These are phyloP conservation scores for Thymus quinquecostatus DNA, from an alignment of 257 asterid genomes.

Conservation along the genomic window DNA sequence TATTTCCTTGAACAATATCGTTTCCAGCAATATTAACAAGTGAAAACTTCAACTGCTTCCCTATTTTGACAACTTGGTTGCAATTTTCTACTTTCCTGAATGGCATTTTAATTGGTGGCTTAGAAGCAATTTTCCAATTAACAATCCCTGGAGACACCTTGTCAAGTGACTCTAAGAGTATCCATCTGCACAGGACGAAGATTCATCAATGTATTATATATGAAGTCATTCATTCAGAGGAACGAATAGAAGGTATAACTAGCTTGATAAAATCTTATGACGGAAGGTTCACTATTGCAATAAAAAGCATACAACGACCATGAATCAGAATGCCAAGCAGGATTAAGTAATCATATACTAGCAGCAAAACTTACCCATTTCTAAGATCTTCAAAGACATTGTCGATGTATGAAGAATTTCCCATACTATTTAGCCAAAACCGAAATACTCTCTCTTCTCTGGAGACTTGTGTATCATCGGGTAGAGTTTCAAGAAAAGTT, in stretches of 20 bases:
- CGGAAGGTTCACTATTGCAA: not conserved
- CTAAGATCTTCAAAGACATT: slow-evolving; percentile 97
- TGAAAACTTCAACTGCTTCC: slow-evolving; percentile 89
- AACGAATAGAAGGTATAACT: slow-evolving; percentile 20
- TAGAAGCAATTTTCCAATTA: slow-evolving; percentile 87
- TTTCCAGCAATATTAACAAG: slow-evolving; percentile 93
- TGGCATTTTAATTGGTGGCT: slow-evolving; percentile 97
- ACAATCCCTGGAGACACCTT: slow-evolving; percentile 92
- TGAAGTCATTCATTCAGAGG: slow-evolving; percentile 14
- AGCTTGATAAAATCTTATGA: not conserved
- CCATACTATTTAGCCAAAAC: slow-evolving; percentile 89
- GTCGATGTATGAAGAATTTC: slow-evolving; percentile 81
- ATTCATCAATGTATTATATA: not conserved
- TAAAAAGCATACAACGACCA: not conserved
- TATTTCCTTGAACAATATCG: slow-evolving; percentile 94
- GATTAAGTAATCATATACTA: slow-evolving; percentile 20
- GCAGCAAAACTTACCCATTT: slow-evolving; percentile 65
- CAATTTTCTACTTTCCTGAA: slow-evolving; percentile 89
- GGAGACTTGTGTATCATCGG: slow-evolving; percentile 83
- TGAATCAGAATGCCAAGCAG: slow-evolving; percentile 3
- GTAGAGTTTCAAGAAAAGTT: slow-evolving; percentile 76
- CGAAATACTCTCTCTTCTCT: slow-evolving; percentile 95
- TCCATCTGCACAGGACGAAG: slow-evolving; percentile 65
- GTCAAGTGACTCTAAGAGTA: slow-evolving; percentile 86
- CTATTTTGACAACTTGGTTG: slow-evolving; percentile 95